These are phyloP conservation scores for Cerioporus squamosus DNA, from an alignment of 1,284 basidiomycete species.

Conservation along the genomic window DNA sequence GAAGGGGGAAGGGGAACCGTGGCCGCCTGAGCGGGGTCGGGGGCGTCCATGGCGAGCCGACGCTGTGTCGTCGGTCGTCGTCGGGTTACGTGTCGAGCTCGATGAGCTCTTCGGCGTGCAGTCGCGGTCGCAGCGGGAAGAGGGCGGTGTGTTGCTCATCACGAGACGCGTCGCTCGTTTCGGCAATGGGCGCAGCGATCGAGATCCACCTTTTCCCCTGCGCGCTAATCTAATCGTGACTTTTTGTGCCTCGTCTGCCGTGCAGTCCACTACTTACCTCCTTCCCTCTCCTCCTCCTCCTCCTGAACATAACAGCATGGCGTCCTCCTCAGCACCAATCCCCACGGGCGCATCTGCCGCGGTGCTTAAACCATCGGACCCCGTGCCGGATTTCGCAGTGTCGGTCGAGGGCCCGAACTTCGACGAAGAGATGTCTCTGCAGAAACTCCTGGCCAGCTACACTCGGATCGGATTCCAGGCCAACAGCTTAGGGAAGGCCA, in stretches of 20 bases:
- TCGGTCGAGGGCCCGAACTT: constrained; percentile 91
- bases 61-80: constrained; percentile 14
- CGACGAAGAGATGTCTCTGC: constrained; percentile 70
- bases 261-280: not conserved
- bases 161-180: constrained; percentile 27
- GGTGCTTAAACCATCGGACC: constrained; percentile 80
- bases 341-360: constrained; percentile 69
- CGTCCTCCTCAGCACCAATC: constrained; percentile 34
- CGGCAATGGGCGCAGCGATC: constrained; percentile 15
- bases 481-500: constrained; percentile 86
- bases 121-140: constrained; percentile 10
- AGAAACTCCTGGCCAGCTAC: constrained; percentile 80
- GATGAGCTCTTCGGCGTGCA: constrained; percentile 7
- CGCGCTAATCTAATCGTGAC: constrained; percentile 5
- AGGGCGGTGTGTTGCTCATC: constrained; percentile 23
- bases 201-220: constrained; percentile 7
- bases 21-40: constrained; percentile 29
- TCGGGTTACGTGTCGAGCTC: constrained; percentile 15
- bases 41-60: constrained; percentile 28
- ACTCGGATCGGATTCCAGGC: constrained; percentile 96
- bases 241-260: not conserved
- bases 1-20: constrained; percentile 32
- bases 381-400: constrained; percentile 72
- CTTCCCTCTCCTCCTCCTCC: not conserved
- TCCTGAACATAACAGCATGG: not conserved